phyloP scores from a whole-genome alignment of 208 protist genomes.

The Leishmania turanica region DNA sequence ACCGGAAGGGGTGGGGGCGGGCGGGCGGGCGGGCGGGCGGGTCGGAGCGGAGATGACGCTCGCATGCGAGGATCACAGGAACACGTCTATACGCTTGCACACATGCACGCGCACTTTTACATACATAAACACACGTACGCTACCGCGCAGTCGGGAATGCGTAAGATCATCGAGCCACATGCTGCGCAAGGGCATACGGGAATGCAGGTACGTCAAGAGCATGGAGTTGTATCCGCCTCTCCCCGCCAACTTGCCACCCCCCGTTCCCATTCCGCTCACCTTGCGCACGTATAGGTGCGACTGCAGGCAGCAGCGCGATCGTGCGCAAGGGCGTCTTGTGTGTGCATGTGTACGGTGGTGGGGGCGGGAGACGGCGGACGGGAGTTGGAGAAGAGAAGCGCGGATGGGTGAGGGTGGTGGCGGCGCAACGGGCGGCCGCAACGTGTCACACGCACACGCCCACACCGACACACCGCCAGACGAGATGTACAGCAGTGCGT shows the following conservation, averaged over 20 bases:
- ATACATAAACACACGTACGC: too few relatives aligned
- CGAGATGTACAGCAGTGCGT: background rate
- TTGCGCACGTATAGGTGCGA: background rate
- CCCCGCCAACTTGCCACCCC: constrained; percentile 1
- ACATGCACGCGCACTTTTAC: constrained; percentile 8
- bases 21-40: background rate
- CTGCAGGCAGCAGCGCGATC: background rate
- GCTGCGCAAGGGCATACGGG: background rate
- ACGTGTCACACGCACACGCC: background rate
- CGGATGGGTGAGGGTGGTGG: background rate
- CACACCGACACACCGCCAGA: background rate
- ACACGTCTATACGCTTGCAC: background rate
- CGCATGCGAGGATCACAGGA: background rate
- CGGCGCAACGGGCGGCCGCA: background rate
- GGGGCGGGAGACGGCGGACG: background rate
- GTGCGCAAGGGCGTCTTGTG: background rate
- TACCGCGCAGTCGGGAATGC: too few relatives aligned
- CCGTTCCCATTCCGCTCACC: background rate
- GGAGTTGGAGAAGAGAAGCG: background rate
- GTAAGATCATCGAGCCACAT: background rate
- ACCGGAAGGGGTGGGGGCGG: too few relatives aligned
- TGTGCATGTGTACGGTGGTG: background rate
- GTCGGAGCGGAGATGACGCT: background rate
- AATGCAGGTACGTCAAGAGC: background rate
- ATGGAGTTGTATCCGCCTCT: too few relatives aligned